Conservation (phyloP, 441 rosid genomes). For the Gossypium lobatum region DNA sequence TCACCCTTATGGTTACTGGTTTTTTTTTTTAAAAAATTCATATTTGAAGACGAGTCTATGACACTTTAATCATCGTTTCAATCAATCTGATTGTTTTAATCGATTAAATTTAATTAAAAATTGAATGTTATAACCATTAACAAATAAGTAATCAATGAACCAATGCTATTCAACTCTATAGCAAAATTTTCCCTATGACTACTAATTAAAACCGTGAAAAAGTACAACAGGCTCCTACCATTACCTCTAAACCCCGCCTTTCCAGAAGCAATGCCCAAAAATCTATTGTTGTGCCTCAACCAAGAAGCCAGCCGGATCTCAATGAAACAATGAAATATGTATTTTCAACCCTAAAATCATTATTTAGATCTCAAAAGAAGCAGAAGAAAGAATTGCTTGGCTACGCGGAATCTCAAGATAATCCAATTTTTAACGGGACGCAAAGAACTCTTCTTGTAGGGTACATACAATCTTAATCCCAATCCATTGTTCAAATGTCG, state of each 20-base stretch:
- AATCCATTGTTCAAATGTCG: not conserved
- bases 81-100: no score
- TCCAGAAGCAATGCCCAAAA: not conserved
- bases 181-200: not conserved
- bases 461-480: not conserved
- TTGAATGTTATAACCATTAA: not conserved
- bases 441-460: not conserved
- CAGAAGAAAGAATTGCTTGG: not conserved
- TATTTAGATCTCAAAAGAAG: not conserved
- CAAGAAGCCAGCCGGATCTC: not conserved
- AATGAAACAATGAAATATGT: not conserved
- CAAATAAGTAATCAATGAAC: not conserved
- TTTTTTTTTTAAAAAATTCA: no score
- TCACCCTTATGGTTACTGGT: no score
- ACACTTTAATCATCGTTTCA: no score
- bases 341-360: not conserved
- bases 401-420: not conserved
- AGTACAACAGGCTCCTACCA: not conserved
- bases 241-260: not conserved
- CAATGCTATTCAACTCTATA: not conserved
- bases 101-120: no score
- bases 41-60: no score
- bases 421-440: not conserved
- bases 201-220: not conserved
- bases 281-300: not conserved